Conservation (phyloP, 1,139 yeast genomes). For the Yamadazyma sp. region DNA sequence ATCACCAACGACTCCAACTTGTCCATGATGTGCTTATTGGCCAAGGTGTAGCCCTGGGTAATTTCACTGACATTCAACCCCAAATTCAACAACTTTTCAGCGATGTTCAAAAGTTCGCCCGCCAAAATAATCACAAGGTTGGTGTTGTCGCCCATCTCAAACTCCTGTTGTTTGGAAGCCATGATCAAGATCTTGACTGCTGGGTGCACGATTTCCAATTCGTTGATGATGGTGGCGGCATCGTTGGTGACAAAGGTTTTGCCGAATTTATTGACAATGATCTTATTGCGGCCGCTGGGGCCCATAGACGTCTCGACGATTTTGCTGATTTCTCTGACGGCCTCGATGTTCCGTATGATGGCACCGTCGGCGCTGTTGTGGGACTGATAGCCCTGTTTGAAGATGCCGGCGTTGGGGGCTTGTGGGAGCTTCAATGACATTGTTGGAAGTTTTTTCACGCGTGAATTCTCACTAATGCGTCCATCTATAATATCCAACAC, state of each 20-base stretch:
- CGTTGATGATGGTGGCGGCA: conserved; percentile 94
- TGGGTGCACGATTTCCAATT: conserved; percentile 93
- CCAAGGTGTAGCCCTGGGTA: conserved; percentile 84
- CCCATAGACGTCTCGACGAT: conserved; percentile 95
- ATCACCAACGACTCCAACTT: conserved; percentile 67
- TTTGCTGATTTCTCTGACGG: conserved; percentile 88
- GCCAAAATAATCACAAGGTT: conserved; percentile 61
- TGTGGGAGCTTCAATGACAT: conserved; percentile 92
- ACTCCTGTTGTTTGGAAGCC: conserved; percentile 97
- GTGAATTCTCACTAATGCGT: too few relatives aligned
- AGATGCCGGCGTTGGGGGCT: conserved; percentile 90
- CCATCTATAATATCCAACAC: too few relatives aligned
- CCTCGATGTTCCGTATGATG: conserved; percentile 85
- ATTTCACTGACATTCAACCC: conserved; percentile 91
- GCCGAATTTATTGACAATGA: conserved; percentile 80
- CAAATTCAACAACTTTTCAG: conserved; percentile 78
- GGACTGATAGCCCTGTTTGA: conserved; percentile 94
- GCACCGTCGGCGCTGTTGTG: conserved; percentile 93
- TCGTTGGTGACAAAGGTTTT: conserved; percentile 90
- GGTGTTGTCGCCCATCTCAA: conserved; percentile 63
- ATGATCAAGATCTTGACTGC: conserved; percentile 93
- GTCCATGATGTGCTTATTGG: conserved; percentile 68
- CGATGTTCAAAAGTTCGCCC: conserved; percentile 83
- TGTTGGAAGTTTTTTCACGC: conserved; percentile 2
- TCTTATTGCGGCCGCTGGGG: conserved; percentile 95